These are phyloP conservation scores for Syzygium malaccense DNA, from an alignment of 441 rosid genomes.

Conservation along the genomic window DNA sequence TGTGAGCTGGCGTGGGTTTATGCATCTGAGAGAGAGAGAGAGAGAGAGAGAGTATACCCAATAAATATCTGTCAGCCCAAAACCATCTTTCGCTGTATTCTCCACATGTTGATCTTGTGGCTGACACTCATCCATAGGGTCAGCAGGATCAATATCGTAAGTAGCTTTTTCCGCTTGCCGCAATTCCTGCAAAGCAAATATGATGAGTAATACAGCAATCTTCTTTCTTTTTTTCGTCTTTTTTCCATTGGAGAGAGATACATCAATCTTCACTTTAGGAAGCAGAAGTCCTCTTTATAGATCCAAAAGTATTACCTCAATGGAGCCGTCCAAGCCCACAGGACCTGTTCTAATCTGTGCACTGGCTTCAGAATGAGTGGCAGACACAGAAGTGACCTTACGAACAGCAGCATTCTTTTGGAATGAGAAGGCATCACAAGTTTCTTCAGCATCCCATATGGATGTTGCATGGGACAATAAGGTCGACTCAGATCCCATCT, in stretches of 20 bases:
- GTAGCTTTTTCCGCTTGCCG: conserved; percentile 20
- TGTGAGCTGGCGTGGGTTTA: not conserved
- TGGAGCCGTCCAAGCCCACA: conserved; percentile 14
- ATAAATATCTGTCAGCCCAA: conserved; percentile 63
- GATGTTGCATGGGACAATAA: conserved; percentile 46
- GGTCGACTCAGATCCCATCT: conserved; percentile 30
- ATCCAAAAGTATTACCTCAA: conserved; percentile 31
- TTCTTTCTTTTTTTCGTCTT: not conserved
- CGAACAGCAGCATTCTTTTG: conserved; percentile 24
- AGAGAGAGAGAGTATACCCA: conserved; percentile 50
- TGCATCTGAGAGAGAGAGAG: not conserved
- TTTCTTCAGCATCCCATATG: conserved; percentile 96
- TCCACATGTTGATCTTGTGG: conserved; percentile 28
- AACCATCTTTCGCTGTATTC: conserved; percentile 41
- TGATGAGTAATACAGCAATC: not conserved
- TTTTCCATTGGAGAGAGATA: not conserved
- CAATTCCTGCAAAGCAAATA: conserved; percentile 28
- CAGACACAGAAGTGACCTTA: conserved; percentile 19
- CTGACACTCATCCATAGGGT: conserved; percentile 38
- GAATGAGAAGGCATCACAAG: conserved; percentile 94
- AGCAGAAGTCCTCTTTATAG: not conserved
- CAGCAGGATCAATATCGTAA: conserved; percentile 28
- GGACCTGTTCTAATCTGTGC: conserved; percentile 21
- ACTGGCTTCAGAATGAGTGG: conserved; percentile 21
- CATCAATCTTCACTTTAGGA: not conserved